Evolutionary conservation across 106 monocot genomes (phyloP).

Genomic region (Allium sativum): DNA sequence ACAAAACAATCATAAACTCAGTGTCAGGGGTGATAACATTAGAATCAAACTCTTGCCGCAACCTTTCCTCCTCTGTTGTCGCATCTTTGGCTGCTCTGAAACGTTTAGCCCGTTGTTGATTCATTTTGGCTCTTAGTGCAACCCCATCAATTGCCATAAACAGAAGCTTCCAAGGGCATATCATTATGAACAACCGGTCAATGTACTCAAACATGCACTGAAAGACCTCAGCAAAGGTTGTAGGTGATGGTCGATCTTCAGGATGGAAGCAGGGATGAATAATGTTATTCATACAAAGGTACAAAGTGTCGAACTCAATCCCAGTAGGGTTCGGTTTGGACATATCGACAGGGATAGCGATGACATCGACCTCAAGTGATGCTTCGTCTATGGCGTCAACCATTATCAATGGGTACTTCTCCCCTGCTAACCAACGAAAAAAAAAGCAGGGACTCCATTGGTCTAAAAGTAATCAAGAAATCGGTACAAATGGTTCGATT

Average conservation of each 20-base stretch:
- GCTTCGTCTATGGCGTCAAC: too few species aligned
- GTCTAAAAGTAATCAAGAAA: too few species aligned
- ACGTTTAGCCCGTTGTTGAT: slow-evolving; percentile 77
- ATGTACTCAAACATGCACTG: slow-evolving; percentile 99
- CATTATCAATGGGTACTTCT: too few species aligned
- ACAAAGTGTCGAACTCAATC: too few species aligned
- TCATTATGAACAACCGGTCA: slow-evolving; percentile 89
- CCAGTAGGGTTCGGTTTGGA: too few species aligned
- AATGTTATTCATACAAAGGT: too few species aligned
- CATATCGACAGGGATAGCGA: too few species aligned
- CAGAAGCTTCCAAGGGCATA: slow-evolving; percentile 76
- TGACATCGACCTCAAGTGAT: too few species aligned
- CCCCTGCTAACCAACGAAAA: too few species aligned
- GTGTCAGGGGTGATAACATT: slow-evolving; percentile 97
- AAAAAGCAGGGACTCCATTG: too few species aligned
- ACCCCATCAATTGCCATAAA: slow-evolving; percentile 55
- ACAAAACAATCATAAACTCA: slow-evolving; percentile 66
- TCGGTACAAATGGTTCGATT: too few species aligned
- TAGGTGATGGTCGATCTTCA: slow-evolving; percentile 94
- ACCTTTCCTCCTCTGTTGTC: slow-evolving; percentile 68
- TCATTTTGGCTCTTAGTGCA: slow-evolving; percentile 96
- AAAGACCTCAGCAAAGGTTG: slow-evolving; percentile 88
- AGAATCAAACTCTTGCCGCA: slow-evolving; percentile 71
- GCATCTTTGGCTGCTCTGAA: slow-evolving; percentile 94
- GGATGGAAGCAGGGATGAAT: too few species aligned